Evolutionary conservation across 306 rosid species (phyloP).

Genomic region (Calophaca sinica): DNA sequence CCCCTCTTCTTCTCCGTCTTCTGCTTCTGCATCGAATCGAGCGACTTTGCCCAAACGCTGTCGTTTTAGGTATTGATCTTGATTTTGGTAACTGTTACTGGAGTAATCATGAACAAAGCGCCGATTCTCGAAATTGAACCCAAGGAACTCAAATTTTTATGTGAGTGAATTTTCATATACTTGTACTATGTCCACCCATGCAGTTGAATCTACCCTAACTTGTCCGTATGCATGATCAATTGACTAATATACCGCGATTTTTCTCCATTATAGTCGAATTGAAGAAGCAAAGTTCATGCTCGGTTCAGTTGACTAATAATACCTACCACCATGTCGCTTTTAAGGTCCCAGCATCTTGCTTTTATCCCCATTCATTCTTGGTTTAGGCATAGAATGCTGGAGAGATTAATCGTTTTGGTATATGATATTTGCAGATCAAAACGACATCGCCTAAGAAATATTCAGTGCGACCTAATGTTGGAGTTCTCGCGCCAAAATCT

Average conservation of each 20-base stretch:
- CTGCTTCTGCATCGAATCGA: slow-evolving; percentile 36
- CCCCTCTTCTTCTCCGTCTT: slow-evolving; percentile 4
- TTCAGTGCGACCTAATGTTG: slow-evolving; percentile 91
- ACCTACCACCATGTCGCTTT: slow-evolving; percentile 74
- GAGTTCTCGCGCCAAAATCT: slow-evolving; percentile 74
- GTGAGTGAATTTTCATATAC: slow-evolving; percentile 55
- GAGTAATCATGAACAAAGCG: slow-evolving; percentile 61
- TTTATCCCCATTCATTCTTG: neutral
- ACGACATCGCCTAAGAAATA: slow-evolving; percentile 94
- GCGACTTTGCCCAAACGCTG: slow-evolving; percentile 24
- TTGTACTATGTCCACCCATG: neutral
- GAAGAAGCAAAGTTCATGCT: slow-evolving; percentile 88
- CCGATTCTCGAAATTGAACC: slow-evolving; percentile 81
- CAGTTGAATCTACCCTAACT: neutral
- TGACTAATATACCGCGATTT: slow-evolving; percentile 12
- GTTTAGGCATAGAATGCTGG: slow-evolving; percentile 20
- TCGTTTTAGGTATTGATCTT: slow-evolving; percentile 45
- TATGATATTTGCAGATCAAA: slow-evolving; percentile 71
- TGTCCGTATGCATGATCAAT: neutral
- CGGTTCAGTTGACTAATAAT: slow-evolving; percentile 67
- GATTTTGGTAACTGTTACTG: slow-evolving; percentile 35
- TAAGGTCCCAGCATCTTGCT: slow-evolving; percentile 64
- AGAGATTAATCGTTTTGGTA: slow-evolving; percentile 19
- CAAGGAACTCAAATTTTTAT: slow-evolving; percentile 70
- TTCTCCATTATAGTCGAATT: slow-evolving; percentile 62